Conservation (phyloP, 495 filamentous ascomycete species). For the Trichoderma virens region DNA sequence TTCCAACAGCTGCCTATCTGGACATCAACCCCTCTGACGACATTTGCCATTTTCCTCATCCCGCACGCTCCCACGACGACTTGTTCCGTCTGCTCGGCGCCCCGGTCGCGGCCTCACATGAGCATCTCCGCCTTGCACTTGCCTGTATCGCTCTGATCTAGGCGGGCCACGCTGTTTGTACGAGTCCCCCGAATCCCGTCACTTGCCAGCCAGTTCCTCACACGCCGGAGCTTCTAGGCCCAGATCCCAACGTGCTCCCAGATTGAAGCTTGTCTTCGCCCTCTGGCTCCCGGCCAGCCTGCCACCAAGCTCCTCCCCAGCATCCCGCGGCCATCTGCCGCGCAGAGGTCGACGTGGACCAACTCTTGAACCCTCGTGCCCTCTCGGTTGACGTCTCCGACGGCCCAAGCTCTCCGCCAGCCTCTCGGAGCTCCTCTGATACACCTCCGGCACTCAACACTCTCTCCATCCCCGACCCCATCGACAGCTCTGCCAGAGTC, state of each 20-base stretch:
- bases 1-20: background rate
- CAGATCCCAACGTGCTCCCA: background rate
- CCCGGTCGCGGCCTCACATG: background rate
- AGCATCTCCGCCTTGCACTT: background rate
- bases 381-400: conserved; percentile 31
- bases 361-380: conserved; percentile 10
- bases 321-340: conserved; percentile 9
- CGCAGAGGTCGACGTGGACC: conserved; percentile 12
- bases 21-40: conserved; percentile 6
- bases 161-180: background rate
- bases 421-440: conserved; percentile 28
- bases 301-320: background rate
- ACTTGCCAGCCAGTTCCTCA: background rate
- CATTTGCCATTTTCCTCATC: background rate
- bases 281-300: background rate
- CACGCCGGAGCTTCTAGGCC: background rate
- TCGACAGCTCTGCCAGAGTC: conserved; percentile 12
- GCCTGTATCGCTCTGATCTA: background rate
- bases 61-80: background rate
- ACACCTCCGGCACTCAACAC: conserved; percentile 28
- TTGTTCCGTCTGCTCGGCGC: background rate
- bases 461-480: conserved; percentile 16
- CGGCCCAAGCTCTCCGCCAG: conserved; percentile 36
- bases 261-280: background rate
- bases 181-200: background rate